Base-by-base conservation (phyloP, 129 eudicot genomes). In the Chrysanthemum makinoi region DNA sequence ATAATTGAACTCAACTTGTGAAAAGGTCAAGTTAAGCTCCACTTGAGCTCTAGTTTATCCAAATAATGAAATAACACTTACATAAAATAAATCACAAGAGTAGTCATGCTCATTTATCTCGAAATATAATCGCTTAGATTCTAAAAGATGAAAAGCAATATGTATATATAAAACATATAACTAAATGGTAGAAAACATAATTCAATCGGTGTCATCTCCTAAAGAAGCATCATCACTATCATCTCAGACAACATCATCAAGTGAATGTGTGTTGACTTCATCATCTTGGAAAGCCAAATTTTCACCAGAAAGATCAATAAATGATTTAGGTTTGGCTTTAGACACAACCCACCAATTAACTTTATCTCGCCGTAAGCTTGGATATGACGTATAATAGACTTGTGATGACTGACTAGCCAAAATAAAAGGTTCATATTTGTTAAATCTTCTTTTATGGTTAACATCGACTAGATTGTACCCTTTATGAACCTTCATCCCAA, bases 261-360 rank as follows among this genome's bases (percentile, higher is more conserved):
- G 17, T 4, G 61, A 55, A 55, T 55, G 61, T 8, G 17, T 19
- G 1, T 55, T 19, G 8, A 55, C 19, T 55, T 55, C 61, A 15
- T 55, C 26, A 17, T 55, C 61, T 17, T 55, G 26, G 61, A 55
- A 55, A 55, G 61, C 61, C 17, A 55, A 4, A 16, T 55, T 16
- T 7, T 17, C 61, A 8, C 2, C 22, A 1, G 61, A 26, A n/a
- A 55, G 61, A 55, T 55, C 61, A n/a, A 55, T 55, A 55, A 15
- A 6, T 55, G 61, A 17, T 55, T 20, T 55, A 55, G 61, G 61
- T 55, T 55, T 54, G 59, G 17, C 17, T 54, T 54, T 55, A 55
- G 20, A 55, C 61, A 17, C 61, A 17, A 11, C 17, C 61, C 61
- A 55, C 61, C 61, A 55, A n/a, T 55, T 26, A 55, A 55, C 61